phyloP scores from a whole-genome alignment of 2,329 filamentous ascomycete species.

The Fusarium aywerte region DNA sequence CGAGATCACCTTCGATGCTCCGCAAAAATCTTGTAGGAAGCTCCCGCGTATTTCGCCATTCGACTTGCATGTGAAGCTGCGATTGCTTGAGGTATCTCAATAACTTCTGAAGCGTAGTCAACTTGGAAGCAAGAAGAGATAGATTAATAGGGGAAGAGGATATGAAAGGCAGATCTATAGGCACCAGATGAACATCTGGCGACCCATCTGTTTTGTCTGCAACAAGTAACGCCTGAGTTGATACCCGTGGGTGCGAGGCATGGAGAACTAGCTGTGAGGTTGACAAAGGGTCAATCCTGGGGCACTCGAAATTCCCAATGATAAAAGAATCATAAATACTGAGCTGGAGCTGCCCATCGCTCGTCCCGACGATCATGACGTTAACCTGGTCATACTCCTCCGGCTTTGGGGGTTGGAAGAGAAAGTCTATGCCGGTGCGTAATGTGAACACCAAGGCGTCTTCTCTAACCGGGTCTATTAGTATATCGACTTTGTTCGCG shows the following conservation, averaged over 20 bases:
- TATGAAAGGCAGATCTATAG: slow-evolving; percentile 86
- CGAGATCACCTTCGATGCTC: slow-evolving; percentile 79
- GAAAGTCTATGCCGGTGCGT: slow-evolving; percentile 73
- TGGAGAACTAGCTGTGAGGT: slow-evolving; percentile 63
- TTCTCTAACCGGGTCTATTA: slow-evolving; percentile 50
- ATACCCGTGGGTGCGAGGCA: slow-evolving; percentile 76
- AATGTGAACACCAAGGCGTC: slow-evolving; percentile 75
- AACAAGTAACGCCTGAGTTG: slow-evolving; percentile 80
- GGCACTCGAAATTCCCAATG: slow-evolving; percentile 73
- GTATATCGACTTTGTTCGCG: not conserved
- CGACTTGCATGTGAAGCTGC: slow-evolving; percentile 79
- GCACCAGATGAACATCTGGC: slow-evolving; percentile 66
- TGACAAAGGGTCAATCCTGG: slow-evolving; percentile 47
- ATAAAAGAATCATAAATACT: slow-evolving; percentile 88
- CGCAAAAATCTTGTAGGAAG: slow-evolving; percentile 81
- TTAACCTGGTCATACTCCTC: slow-evolving; percentile 80
- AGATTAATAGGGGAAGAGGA: slow-evolving; percentile 82
- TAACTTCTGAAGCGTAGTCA: slow-evolving; percentile 87
- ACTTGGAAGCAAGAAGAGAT: slow-evolving; percentile 85
- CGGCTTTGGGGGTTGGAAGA: slow-evolving; percentile 71
- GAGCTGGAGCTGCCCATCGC: slow-evolving; percentile 76
- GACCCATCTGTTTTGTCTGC: slow-evolving; percentile 50
- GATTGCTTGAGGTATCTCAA: slow-evolving; percentile 86
- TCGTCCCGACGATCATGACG: slow-evolving; percentile 79
- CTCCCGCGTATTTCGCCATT: slow-evolving; percentile 86